These are phyloP conservation scores for Globisporangium abappressorium DNA, from an alignment of 352 stramenopile species.

Conservation along the genomic window DNA sequence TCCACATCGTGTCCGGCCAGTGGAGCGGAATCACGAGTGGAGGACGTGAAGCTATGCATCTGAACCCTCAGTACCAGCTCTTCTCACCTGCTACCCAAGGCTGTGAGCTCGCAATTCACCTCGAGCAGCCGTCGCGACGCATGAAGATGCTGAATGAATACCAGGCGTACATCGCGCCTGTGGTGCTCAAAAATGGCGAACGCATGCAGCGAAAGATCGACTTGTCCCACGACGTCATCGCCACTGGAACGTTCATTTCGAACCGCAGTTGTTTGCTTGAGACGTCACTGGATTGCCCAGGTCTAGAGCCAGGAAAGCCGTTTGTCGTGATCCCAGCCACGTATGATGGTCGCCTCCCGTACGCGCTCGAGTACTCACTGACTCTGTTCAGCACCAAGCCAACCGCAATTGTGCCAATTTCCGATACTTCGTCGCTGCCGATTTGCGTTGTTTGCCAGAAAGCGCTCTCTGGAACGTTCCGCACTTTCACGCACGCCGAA, in stretches of 20 bases:
- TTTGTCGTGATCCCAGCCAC: conserved; percentile 70
- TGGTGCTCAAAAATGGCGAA: conserved; percentile 76
- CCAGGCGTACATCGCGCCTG: conserved; percentile 64
- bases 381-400: conserved; percentile 64
- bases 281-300: conserved; percentile 32
- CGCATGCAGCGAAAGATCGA: conserved; percentile 76
- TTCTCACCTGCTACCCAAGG: conserved; percentile 55
- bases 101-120: conserved; percentile 51
- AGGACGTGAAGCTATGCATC: conserved; percentile 74
- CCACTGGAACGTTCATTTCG: conserved; percentile 83
- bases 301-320: conserved; percentile 34
- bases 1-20: conserved; percentile 72
- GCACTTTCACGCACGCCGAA: conserved; percentile 60
- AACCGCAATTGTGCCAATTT: conserved; percentile 54
- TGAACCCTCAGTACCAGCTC: conserved; percentile 85
- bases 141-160: conserved; percentile 78
- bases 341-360: conserved; percentile 57
- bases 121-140: conserved; percentile 76
- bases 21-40: conserved; percentile 82
- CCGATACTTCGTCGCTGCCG: conserved; percentile 55
- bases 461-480: conserved; percentile 58
- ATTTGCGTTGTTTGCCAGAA: conserved; percentile 68
- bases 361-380: conserved; percentile 47
- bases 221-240: conserved; percentile 69
- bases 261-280: conserved; percentile 76